Percentiles rank a stretch among this genome's conserved stretches.
Conservation (phyloP, 2,329 filamentous ascomycete species). For the Cladorrhinum sp. region DNA sequence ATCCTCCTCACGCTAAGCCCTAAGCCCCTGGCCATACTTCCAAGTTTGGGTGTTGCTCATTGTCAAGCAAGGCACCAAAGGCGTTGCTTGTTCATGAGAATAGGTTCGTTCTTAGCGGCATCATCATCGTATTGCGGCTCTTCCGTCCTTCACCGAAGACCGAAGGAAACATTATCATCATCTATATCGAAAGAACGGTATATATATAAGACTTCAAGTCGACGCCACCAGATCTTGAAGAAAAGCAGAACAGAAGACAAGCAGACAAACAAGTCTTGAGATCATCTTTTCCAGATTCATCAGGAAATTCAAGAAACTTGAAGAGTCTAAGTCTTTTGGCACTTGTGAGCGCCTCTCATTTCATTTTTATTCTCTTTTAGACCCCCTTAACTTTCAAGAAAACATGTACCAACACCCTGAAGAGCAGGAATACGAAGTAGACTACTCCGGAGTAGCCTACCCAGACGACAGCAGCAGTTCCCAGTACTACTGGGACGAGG, state of each 20-base stretch:
- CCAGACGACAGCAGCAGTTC: slow-evolving; percentile 14
- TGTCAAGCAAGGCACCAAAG: slow-evolving; percentile 10
- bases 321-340: slow-evolving; percentile 14
- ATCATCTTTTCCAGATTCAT: slow-evolving; percentile 8
- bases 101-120: background rate
- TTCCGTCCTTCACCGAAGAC: background rate
- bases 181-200: background rate
- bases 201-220: slow-evolving; percentile 24
- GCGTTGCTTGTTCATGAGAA: background rate
- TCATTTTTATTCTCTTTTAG: slow-evolving; percentile 1
- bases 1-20: slow-evolving; percentile 22
- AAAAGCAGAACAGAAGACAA: slow-evolving; percentile 7
- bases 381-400: slow-evolving; percentile 10
- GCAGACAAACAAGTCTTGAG: slow-evolving; percentile 15
- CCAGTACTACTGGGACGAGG: slow-evolving; percentile 14
- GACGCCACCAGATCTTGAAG: slow-evolving; percentile 16
- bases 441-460: background rate
- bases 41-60: slow-evolving; percentile 21
- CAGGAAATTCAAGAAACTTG: slow-evolving; percentile 7
- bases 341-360: slow-evolving; percentile 21
- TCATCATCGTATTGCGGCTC: background rate
- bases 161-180: background rate
- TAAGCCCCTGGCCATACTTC: slow-evolving; percentile 20
- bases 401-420: slow-evolving; percentile 30
- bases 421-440: slow-evolving; percentile 15